Base-by-base conservation (phyloP, 441 rosid genomes). In the Syzygium syzygioides region DNA sequence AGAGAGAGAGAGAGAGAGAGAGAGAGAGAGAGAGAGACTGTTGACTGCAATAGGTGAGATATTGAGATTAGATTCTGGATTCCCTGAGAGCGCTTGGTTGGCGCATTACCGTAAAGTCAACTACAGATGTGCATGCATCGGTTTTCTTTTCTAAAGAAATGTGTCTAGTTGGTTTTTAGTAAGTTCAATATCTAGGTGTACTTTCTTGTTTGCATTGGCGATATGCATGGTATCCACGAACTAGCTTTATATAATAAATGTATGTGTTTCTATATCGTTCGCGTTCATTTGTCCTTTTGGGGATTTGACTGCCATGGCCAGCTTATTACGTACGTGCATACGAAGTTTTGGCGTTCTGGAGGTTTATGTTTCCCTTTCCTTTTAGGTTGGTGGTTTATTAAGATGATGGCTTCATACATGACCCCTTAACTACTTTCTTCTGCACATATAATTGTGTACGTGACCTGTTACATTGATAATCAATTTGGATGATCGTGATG, bases 41-140 rank as follows among this genome's bases (percentile, higher is more conserved):
- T 5, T 20, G 80, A 34, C 80, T 71, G 28, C 50, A 18, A 71
- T 19, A 34, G 50, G 48, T 19, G 14, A 71, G 83, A 12, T 20
- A 41, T 20, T 37, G 83, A 71, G 83, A 71, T 71, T 37, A 71
- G 83, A 71, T 71, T 71, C 83, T 37, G 52, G 83, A 71, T 20
- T 37, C 83, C 83, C 37, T 2, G 52, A 32, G 83, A 18, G 86
- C 13, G 88, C 62, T 48, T 86, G 34, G 66, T 85, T 88, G 93
- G 90, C 79, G n/a, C 79, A 68, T 54, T 55, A 23, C 41, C 56
- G 41, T 32, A 57, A 87, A 87, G 91, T 92, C 93, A 91, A 91
- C 92, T 90, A 53, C n/a, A 89, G 84, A 89, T 55, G 55, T 84
- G 89, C 17, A 86, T 48, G 19, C 37, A 11, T 37, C 79, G 19